Evolutionary conservation across 2,329 filamentous ascomycete genomes (phyloP).

Genomic region (Neofusicoccum sp.): DNA sequence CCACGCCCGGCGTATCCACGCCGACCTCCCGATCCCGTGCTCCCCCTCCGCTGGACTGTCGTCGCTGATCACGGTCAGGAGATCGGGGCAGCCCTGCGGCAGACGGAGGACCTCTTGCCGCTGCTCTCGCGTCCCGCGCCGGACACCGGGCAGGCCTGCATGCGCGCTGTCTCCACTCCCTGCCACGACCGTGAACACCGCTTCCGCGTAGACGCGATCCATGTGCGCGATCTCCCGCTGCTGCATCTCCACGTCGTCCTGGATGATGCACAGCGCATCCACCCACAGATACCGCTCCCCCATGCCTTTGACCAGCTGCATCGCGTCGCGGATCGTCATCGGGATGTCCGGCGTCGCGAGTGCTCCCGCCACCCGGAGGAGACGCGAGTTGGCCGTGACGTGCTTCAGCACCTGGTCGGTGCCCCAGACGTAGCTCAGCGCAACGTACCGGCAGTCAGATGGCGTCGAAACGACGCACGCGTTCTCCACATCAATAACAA

Average conservation of each 20-base stretch:
- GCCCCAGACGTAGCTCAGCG: too few relatives aligned
- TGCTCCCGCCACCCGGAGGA: too few relatives aligned
- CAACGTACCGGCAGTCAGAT: too few relatives aligned
- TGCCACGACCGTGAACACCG: neutral
- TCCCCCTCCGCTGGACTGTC: neutral
- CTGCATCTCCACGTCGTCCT: conserved; percentile 9
- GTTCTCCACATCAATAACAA: too few relatives aligned
- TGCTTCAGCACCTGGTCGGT: too few relatives aligned
- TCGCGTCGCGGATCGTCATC: conserved; percentile 14
- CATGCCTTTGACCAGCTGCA: conserved; percentile 2
- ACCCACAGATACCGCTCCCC: conserved; percentile 22
- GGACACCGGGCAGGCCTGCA: neutral
- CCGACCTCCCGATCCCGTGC: neutral
- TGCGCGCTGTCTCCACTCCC: neutral
- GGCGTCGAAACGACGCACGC: too few relatives aligned
- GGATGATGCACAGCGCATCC: conserved; percentile 22
- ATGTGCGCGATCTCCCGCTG: neutral
- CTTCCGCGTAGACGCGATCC: neutral
- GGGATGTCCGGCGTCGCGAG: neutral
- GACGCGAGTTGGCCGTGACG: too few relatives aligned
- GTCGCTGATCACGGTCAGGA: neutral
- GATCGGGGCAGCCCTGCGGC: neutral
- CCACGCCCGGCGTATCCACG: neutral
- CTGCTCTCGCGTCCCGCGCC: neutral
- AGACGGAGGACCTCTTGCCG: neutral